Percentiles rank a stretch among this genome's conserved stretches.
Evolutionary conservation across 2,329 filamentous ascomycete genomes (phyloP).

Genomic region (Ophiocordyceps australis): DNA sequence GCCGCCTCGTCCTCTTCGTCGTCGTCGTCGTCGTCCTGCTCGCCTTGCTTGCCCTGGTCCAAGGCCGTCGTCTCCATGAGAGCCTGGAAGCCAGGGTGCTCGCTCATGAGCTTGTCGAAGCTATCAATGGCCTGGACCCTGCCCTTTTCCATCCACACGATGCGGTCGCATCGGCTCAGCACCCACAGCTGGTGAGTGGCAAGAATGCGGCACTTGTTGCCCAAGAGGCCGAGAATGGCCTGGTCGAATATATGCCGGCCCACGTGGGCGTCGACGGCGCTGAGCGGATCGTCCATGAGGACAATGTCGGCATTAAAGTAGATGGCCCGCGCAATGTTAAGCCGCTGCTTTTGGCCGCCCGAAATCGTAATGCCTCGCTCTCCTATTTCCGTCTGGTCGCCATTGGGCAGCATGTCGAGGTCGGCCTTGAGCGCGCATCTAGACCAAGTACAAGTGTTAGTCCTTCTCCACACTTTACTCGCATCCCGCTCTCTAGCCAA

Average conservation of each 20-base stretch:
- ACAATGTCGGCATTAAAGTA: constrained; percentile 52
- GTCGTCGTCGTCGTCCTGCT: constrained; percentile 30
- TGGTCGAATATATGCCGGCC: constrained; percentile 76
- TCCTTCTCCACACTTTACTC: constrained; percentile 1
- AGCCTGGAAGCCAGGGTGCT: constrained; percentile 60
- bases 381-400: constrained; percentile 82
- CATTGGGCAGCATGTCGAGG: constrained; percentile 80
- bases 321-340: constrained; percentile 79
- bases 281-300: constrained; percentile 52
- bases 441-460: constrained; percentile 3
- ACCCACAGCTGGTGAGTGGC: constrained; percentile 95
- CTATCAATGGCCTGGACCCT: constrained; percentile 74
- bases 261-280: constrained; percentile 52
- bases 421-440: constrained; percentile 70
- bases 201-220: constrained; percentile 76
- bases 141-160: constrained; percentile 84
- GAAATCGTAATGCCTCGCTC: constrained; percentile 92
- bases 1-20: constrained; percentile 21
- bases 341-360: constrained; percentile 83
- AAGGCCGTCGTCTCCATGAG: constrained; percentile 75
- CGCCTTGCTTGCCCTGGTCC: constrained; percentile 39
- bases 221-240: constrained; percentile 75
- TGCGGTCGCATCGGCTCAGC: constrained; percentile 73
- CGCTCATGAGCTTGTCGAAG: constrained; percentile 69
- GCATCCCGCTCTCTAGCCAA: neutral